phyloP scores from a whole-genome alignment of 768 basidiomycete genomes.

The Tricholoma flavovirens region DNA sequence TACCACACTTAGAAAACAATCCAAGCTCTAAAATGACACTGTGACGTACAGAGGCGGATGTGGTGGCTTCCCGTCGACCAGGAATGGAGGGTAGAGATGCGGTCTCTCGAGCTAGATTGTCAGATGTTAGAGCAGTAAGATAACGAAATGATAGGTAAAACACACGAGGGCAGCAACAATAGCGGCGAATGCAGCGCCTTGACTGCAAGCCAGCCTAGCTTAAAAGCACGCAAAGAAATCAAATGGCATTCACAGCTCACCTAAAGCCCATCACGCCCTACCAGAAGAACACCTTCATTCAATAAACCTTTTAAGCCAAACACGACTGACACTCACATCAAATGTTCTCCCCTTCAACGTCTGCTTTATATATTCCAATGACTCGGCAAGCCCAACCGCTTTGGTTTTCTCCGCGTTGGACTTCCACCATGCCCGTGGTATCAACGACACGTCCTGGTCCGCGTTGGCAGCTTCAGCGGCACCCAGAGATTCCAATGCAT shows the following conservation, averaged over 20 bases:
- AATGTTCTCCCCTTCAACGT: conserved; percentile 54
- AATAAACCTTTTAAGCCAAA: neutral
- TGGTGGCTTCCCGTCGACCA: conserved; percentile 56
- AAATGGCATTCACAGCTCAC: conserved; percentile 24
- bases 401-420: conserved; percentile 45
- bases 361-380: conserved; percentile 49
- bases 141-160: conserved; percentile 7
- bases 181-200: conserved; percentile 74
- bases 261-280: conserved; percentile 82
- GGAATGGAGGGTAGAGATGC: conserved; percentile 47
- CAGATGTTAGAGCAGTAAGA: neutral
- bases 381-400: conserved; percentile 52
- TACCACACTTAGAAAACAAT: neutral
- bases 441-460: conserved; percentile 43
- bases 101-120: conserved; percentile 34
- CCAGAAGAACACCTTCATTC: conserved; percentile 4
- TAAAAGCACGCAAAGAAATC: neutral
- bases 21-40: conserved; percentile 14
- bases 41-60: conserved; percentile 65
- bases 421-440: conserved; percentile 71
- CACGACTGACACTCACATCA: conserved; percentile 44
- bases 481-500: conserved; percentile 21
- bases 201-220: conserved; percentile 33
- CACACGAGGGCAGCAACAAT: conserved; percentile 64
- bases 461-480: conserved; percentile 34